Evolutionary conservation across 202 grass and related monocot genomes (phyloP), one percentile per base, ranked within the genome.

Genomic region (Eragrostis tef): DNA sequence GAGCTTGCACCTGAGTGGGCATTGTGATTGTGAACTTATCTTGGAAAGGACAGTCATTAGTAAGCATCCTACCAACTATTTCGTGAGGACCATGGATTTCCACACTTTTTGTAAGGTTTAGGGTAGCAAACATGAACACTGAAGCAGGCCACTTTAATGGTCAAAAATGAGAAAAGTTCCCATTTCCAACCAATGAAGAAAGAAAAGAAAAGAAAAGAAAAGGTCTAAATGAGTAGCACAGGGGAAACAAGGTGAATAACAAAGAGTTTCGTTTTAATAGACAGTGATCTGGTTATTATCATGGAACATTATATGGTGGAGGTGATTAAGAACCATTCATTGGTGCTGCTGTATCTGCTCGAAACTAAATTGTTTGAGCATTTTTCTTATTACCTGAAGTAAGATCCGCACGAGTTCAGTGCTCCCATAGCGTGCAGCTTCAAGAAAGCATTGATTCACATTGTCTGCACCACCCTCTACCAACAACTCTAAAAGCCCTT

Each of bases 371-470:
- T 68, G 64, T 12, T 21, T 45, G 31, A 71, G 41, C 47, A 81
- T 72, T 19, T 21, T 50, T 67, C 56, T 84, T 25, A 66, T 83
- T 86, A 98, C 96, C 92, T 98, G 85, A 68, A 99, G 90, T 78
- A 99, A 94, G 83, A 99, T 93, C 42, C 83, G 86, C 15, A 95
- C 96, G 7, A 99, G 96, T 83, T 99, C 92, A 68, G 93, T 99
- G 78, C 93, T 99, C 52, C 96, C 96, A 85, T 95, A 99, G 47
- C 96, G 89, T 64, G 92, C 86, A 81, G 96, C 96, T 91, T 99
- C 96, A 78, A 99, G 90, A 89, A 99, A 95, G 77, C 96, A 99
- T 85, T 95, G 90, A 83, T 96, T 99, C 66, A 99, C 96, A 88
- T 99, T 99, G 50, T 99, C 96, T 48, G 96, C 96, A 9, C 96